These are phyloP conservation scores for Syzygium aromaticum DNA, from an alignment of 345 rosid species.

Conservation along the genomic window DNA sequence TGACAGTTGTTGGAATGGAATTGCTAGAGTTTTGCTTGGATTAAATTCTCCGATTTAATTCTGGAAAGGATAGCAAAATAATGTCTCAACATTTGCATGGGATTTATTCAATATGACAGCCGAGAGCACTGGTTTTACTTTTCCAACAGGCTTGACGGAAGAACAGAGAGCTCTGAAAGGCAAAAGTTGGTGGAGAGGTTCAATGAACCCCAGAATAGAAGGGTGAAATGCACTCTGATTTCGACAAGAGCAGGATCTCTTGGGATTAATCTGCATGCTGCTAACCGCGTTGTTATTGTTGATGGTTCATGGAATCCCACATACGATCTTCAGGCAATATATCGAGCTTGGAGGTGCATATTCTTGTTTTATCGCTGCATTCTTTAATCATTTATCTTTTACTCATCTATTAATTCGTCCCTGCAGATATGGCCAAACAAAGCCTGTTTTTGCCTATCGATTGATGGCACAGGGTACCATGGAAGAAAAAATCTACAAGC, in stretches of 20 bases:
- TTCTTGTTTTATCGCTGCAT: not conserved
- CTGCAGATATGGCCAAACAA: constrained; percentile 90
- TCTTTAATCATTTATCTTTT: not conserved
- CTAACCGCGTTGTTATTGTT: constrained; percentile 95
- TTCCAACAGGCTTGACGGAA: constrained; percentile 78
- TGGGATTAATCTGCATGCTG: constrained; percentile 96
- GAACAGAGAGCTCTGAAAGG: constrained; percentile 95
- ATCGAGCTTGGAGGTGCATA: constrained; percentile 93
- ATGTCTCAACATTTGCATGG: not conserved
- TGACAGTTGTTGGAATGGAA: not conserved
- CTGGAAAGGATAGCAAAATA: not conserved
- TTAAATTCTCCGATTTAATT: not conserved
- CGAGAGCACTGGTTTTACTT: not conserved
- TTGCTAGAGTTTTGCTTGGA: not conserved
- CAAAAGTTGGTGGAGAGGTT: constrained; percentile 92
- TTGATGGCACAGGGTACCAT: constrained; percentile 97
- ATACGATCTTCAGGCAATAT: constrained; percentile 97
- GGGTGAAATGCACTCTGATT: constrained; percentile 91
- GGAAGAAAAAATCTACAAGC: constrained; percentile 98
- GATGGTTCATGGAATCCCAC: constrained; percentile 99
- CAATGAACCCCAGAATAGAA: constrained; percentile 71
- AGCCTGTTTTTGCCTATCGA: constrained; percentile 96
- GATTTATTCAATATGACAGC: not conserved
- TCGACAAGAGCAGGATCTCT: constrained; percentile 98
- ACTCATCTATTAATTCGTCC: not conserved